Evolutionary conservation across 345 rosid species (phyloP).

Genomic region (Excoecaria agallocha): DNA sequence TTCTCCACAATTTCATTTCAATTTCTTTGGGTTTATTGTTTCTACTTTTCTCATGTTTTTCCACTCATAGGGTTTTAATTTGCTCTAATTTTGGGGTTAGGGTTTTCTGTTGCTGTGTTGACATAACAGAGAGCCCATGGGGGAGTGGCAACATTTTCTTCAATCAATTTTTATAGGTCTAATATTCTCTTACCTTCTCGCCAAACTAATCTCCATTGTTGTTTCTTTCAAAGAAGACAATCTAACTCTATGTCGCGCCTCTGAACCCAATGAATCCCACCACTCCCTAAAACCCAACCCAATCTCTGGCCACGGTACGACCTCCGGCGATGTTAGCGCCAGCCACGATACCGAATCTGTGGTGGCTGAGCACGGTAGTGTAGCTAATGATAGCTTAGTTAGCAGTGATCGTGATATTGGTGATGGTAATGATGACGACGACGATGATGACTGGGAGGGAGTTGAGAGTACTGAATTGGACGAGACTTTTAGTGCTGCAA

Average conservation of each 20-base stretch:
- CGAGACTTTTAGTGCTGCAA: conserved; percentile 81
- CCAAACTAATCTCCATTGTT: conserved; percentile 85
- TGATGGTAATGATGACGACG: conserved; percentile 24
- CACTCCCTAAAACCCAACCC: conserved; percentile 20
- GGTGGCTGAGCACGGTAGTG: conserved; percentile 76
- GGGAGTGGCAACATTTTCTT: conserved; percentile 71
- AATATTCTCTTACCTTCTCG: conserved; percentile 79
- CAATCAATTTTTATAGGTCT: conserved; percentile 77
- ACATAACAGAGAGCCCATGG: conserved; percentile 32
- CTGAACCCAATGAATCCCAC: conserved; percentile 6
- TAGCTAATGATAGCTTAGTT: conserved; percentile 55
- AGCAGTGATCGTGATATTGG: conserved; percentile 30
- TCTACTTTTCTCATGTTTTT: not conserved
- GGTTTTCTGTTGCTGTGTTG: conserved; percentile 15
- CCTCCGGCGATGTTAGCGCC: conserved; percentile 8
- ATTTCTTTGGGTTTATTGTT: not conserved
- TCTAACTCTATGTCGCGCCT: conserved; percentile 52
- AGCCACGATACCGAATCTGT: conserved; percentile 50
- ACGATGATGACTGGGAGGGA: conserved; percentile 88
- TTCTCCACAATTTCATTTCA: not conserved
- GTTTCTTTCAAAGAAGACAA: conserved; percentile 78
- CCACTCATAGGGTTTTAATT: not conserved
- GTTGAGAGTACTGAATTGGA: conserved; percentile 92
- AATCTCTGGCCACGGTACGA: not conserved
- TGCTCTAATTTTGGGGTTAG: conserved; percentile 14